Base-by-base conservation (phyloP, 1,284 basidiomycete species). In the Cryptococcus sp. region DNA sequence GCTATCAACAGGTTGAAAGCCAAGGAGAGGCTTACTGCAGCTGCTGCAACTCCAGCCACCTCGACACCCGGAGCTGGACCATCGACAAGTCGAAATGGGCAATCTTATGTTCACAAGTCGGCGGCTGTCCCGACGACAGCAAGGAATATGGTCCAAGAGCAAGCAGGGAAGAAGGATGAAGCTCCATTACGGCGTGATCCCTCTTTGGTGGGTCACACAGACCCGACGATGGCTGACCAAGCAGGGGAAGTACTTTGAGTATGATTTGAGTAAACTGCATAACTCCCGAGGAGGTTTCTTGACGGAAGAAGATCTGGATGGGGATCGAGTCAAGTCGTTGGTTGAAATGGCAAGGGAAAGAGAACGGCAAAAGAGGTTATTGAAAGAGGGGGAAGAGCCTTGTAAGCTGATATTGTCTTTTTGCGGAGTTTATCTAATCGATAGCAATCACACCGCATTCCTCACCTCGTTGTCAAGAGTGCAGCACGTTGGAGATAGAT, bases 231-330 rank as follows among this genome's bases (percentile, higher is more conserved):
- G 19, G 13, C 4, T n/a, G n/a, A n/a, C 21, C 45, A 22, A 32
- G 18, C 44, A 72, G 68, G 76, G 77, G 24, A 90, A 85, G 49
- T 94, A 94, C 75, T 91, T 92, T 61, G 91, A 96, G 60, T 97
- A 96, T 82, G 91, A 96, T 72, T 74, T 97, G n/a, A 88, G 87
- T 18, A 97, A 94, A 57, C 64, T 94, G 86, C 85, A 88, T 62
- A 94, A 97, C 69, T 87, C 90, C 3, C 88, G 92, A 70, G 92
- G 92, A 49, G 93, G 92, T 0, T 97, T 96, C 74, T 74, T 77
- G 54, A 73, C 74, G 76, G 46, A 83, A 70, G 69, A 85, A 77
- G 61, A 84, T 66, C 13, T 75, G 61, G 48, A 76, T 66, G 44
- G 82, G 76, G 54, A 84, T 69, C 60, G 78, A 70, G 69, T 81